A percentile compares a stretch with the other conserved stretches of the same genome.
Conservation (phyloP, 2,329 filamentous ascomycete species). For the Penicillium corylophilum region DNA sequence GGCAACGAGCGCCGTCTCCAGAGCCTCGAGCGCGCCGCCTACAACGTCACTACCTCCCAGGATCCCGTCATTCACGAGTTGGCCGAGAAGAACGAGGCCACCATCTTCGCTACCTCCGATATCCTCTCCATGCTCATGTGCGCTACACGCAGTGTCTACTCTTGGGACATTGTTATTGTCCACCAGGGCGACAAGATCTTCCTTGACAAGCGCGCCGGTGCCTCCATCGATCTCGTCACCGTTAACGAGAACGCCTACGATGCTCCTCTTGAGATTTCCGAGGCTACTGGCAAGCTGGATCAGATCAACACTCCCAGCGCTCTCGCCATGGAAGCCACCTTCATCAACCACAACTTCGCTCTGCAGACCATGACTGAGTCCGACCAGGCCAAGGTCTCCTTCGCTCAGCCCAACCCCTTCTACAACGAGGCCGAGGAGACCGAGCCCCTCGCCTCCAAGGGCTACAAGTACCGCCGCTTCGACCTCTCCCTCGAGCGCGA, state of each 20-base stretch:
- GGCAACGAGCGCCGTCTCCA: slow-evolving; percentile 82
- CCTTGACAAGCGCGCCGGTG: slow-evolving; percentile 97
- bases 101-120: slow-evolving; percentile 94
- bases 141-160: slow-evolving; percentile 91
- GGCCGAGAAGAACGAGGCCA: slow-evolving; percentile 91
- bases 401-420: slow-evolving; percentile 91
- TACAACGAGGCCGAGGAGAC: slow-evolving; percentile 92
- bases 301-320: slow-evolving; percentile 89
- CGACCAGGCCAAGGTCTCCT: slow-evolving; percentile 73
- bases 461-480: slow-evolving; percentile 97
- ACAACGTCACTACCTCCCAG: slow-evolving; percentile 95
- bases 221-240: slow-evolving; percentile 92
- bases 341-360: slow-evolving; percentile 99
- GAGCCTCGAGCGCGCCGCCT: slow-evolving; percentile 88
- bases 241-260: slow-evolving; percentile 99
- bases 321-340: slow-evolving; percentile 93
- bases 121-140: slow-evolving; percentile 99
- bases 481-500: slow-evolving; percentile 88
- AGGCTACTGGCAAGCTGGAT: slow-evolving; percentile 73
- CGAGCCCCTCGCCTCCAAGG: slow-evolving; percentile 90
- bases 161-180: slow-evolving; percentile 95
- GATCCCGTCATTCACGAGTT: slow-evolving; percentile 97
- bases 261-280: slow-evolving; percentile 84
- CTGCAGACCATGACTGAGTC: slow-evolving; percentile 91
- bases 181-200: slow-evolving; percentile 95